Conservation (phyloP, 139 green algal genomes). For the Chlorella sp. region DNA sequence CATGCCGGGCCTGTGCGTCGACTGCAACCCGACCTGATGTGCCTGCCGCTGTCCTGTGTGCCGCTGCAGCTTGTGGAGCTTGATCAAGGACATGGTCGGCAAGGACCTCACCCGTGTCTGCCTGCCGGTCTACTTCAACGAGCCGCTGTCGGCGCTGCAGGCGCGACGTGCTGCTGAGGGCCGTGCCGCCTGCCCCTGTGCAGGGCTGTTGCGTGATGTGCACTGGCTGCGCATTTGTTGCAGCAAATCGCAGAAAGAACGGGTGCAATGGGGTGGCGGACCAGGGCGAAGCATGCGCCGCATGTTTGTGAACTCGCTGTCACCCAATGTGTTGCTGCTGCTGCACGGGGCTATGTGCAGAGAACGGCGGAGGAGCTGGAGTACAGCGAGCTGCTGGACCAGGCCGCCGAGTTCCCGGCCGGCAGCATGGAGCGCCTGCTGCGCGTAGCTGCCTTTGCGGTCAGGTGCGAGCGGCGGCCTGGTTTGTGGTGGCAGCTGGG, state of each 20-base stretch:
- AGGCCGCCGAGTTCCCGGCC: conserved; percentile 46
- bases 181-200: background rate
- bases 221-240: no score
- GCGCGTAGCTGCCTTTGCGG: conserved; percentile 81
- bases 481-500: background rate
- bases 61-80: conserved; percentile 73
- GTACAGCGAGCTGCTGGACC: conserved; percentile 83
- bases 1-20: no score
- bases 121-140: conserved; percentile 96
- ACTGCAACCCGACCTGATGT: no score
- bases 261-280: background rate
- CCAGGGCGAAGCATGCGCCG: background rate
- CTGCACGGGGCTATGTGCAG: no score
- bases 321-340: conserved; percentile 95
- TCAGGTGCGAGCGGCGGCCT: conserved; percentile 46
- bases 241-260: background rate
- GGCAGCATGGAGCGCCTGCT: conserved; percentile 66
- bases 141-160: conserved; percentile 83
- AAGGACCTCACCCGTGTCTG: conserved; percentile 86
- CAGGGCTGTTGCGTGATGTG: background rate
- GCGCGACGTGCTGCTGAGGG: background rate
- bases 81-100: conserved; percentile 89
- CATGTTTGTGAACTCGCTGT: conserved; percentile 91
- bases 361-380: conserved; percentile 85
- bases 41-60: background rate